Evolutionary conservation across 2,329 filamentous ascomycete genomes (phyloP), one percentile per base, ranked within the genome.

Genomic region (Clonostachys rosea): DNA sequence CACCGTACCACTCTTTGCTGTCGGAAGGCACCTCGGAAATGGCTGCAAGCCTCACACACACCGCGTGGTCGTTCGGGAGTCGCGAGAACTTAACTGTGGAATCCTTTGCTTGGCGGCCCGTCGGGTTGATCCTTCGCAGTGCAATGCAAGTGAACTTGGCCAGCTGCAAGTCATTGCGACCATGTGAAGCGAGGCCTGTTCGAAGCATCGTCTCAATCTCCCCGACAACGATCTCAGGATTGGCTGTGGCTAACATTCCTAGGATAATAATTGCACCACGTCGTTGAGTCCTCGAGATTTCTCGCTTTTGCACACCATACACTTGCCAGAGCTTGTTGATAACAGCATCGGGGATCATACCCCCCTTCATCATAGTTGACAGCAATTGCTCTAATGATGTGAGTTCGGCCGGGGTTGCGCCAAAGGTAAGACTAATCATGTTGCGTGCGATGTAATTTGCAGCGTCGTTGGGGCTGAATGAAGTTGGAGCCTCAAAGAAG

Each of bases 371-470:
- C 94, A 99, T 99, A 1, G 91, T 97, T 52, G 89, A 90, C 7
- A 99, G 76, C 5, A 99, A 76, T 66, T 99, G 94, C 67, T 99
- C 94, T 9, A 99, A 76, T 42, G 91, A 97, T 0, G 94, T 99
- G 47, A 99, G 73, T 63, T 99, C 94, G 1, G 95, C 94, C 1
- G 92, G 90, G 0, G 92, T 95, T 2, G 92, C 91, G 30, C 91
- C 92, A 65, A 96, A 97, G 0, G 94, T 99, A 59, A 99, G 71
- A 75, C 91, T 96, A 67, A 97, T 97, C 92, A 99, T 99, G 68
- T 97, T 99, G 52, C 91, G 84, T 24, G 92, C 92, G 59, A 99
- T 87, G 62, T 95, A 99, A 64, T 95, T 96, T 43, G 94, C 91
- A 3, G 91, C 85, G 60, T 96, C 91, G 55, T 96, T 96, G 33